Base-by-base conservation (phyloP, 1,284 basidiomycete species). In the Cutaneotrichosporon daszewskae region DNA sequence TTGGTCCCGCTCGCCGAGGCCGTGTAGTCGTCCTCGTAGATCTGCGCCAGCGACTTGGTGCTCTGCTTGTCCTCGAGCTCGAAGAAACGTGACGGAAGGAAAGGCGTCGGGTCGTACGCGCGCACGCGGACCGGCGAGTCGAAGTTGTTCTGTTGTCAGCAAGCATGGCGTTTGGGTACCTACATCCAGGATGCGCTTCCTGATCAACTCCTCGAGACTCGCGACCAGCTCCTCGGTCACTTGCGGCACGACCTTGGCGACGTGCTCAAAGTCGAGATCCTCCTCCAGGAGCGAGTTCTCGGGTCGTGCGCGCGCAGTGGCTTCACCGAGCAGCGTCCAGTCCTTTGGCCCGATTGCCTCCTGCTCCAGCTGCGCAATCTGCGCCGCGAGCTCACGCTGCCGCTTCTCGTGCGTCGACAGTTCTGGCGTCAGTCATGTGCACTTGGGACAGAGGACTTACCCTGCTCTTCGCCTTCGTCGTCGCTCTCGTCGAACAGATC, bases 261-360 rank as follows among this genome's bases (percentile, higher is more conserved):
- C 80, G 28, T 76, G 85, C 56, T 98, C 95, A 55, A 94, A 98
- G 48, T 97, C 92, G 32, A 99, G 78, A 66, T 96, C 88, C 67
- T 97, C 87, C 66, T 90, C 88, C 12, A 99, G 77, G 14, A 97
- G 75, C 19, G 87, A 87, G 71, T 98, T 92, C 62, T 88, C 81
- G 1, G 95, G 94, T 40, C 95, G 80, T 32, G 83, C 74, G 28
- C 83, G 79, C 6, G 87, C 80, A 11, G 79, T 80, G 11, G 89
- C 88, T 72, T 99, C 95, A 35, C 95, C 94, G 74, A 87, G 80
- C 26, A 97, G 76, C 6, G 84, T 84, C 95, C 95, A 99, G 54
- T 97, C 92, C 59, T 78, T 77, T 26, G 74, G 72, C 6, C 71
- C 75, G 20, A 79, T 72, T 34, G 78, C 78, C 59, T 79, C 72